Base-by-base conservation (phyloP, 2,329 filamentous ascomycete species). In the Scedosporium boydii region DNA sequence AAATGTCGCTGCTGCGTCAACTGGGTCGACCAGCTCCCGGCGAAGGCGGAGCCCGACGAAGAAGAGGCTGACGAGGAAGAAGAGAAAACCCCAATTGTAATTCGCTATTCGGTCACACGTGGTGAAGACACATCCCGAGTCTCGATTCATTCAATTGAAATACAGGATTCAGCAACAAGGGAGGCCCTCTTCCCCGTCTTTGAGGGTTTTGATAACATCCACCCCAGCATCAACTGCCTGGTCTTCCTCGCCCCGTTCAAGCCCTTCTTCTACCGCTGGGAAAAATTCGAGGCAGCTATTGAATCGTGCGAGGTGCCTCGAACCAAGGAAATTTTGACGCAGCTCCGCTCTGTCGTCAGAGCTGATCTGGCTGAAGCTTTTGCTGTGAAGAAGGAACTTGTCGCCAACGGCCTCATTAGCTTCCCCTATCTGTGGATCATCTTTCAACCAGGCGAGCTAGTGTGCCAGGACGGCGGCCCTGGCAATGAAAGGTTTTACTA, bases 251-350 rank as follows among this genome's bases (percentile, higher is more conserved):
- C 83, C 1, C 80, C 83, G 6, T 71, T 88, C 38, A 75, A 78
- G 59, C 90, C 90, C 2, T 83, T 90, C 58, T 82, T 89, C 48
- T 86, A 90, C 71, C 80, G 87, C 38, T 90, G 86, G 85, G 73
- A 77, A 1, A 68, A 74, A 6, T 77, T 86, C 44, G 66, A 70
- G 9, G 69, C 73, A 3, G 76, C 77, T 26, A 72, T 77, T 53
- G 69, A 78, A 3, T 12, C 59, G 14, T 61, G 59, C 46, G 18
- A 18, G 27, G 48, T n/a, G 2, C 46, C 59, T 16, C 29, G n/a
- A 46, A 79, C 78, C 1, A 78, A 75, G 56, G 71, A 76, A 34
- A 80, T 85, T 65, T 68, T 83, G 2, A 67, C 74, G 6, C 68
- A 85, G 0, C 70, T 86, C 9, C 73, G 76, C 64, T 72, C 73